Percentiles rank a stretch among this genome's conserved stretches.
phyloP scores from a whole-genome alignment of 495 filamentous ascomycete genomes.

The Acidiella bohemica region DNA sequence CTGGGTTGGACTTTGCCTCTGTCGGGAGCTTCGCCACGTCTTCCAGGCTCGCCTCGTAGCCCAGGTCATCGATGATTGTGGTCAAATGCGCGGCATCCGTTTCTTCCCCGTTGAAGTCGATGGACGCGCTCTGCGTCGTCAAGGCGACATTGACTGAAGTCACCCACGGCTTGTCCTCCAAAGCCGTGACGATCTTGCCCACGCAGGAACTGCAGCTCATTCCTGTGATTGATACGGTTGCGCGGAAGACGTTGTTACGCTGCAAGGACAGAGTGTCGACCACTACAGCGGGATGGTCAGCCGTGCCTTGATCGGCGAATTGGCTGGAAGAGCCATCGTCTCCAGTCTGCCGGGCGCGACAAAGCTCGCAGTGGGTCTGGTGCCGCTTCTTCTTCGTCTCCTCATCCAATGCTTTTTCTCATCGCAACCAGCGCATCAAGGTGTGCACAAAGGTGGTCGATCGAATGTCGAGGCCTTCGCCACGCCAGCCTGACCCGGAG shows the following conservation, averaged over 20 bases:
- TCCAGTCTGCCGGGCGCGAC: not conserved
- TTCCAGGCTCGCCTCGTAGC: constrained; percentile 42
- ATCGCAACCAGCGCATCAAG: not conserved
- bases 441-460: not conserved
- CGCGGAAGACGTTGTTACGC: not conserved
- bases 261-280: constrained; percentile 1
- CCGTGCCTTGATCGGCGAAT: not conserved
- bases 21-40: constrained; percentile 27
- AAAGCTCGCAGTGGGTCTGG: constrained; percentile 4
- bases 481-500: not conserved
- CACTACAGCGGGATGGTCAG: not conserved
- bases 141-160: constrained; percentile 42
- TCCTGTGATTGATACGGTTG: constrained; percentile 39
- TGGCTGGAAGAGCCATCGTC: constrained; percentile 1
- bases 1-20: not conserved
- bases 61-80: constrained; percentile 41
- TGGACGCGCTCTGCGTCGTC: constrained; percentile 43
- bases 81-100: constrained; percentile 28
- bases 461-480: constrained; percentile 2
- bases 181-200: constrained; percentile 38
- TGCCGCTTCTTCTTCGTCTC: constrained; percentile 2
- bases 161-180: constrained; percentile 40
- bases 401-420: not conserved
- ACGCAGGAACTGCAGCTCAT: constrained; percentile 58
- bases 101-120: constrained; percentile 35